Evolutionary conservation across 805 yeast genomes (phyloP), one percentile per base, ranked within the genome.

Genomic region (Grigorovia yakushimaensis): DNA sequence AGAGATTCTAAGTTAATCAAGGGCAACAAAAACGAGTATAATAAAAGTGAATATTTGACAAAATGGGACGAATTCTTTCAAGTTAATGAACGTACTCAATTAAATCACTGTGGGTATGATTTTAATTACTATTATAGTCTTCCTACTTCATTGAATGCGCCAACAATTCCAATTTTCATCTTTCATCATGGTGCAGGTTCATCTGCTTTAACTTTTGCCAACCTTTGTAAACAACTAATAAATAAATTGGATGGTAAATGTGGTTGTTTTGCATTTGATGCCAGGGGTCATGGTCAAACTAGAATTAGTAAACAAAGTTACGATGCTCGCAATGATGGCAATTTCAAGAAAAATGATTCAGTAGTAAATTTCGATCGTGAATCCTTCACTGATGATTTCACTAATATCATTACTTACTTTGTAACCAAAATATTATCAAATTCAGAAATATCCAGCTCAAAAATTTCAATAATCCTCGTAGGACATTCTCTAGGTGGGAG

Each of bases 181-280:
- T 79, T 81, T 54, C 93, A 87, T 53, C 99, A 93, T 64, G 99
- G 99, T 2, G 97, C 96, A 1, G 98, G 98, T 0, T 88, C 97
- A 0, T 77, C 86, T 1, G 88, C 84, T 0, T 68, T 86, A 66
- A 74, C 96, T 1, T 93, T 85, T 68, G 84, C 86, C 0, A 60
- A 69, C 22, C 56, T 87, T 21, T 64, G 76, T 1, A 62, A 57
- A 42, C 57, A 60, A 9, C 52, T 78, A 18, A 56, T 54, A 7
- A 48, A 48, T 13, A 58, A 57, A 20, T 58, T 65, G 8, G 62
- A 67, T 3, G 61, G 69, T 2, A 66, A 57, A 18, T 80, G 84
- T 5, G 96, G 91, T 0, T 60, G 84, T 2, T 72, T 89, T 43
- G 61, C 82, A 0, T 87, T 77, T 63, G 98, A 93, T 65, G 76